Evolutionary conservation across 1,139 yeast species (phyloP).

Genomic region (Diutina mesorugosa): DNA sequence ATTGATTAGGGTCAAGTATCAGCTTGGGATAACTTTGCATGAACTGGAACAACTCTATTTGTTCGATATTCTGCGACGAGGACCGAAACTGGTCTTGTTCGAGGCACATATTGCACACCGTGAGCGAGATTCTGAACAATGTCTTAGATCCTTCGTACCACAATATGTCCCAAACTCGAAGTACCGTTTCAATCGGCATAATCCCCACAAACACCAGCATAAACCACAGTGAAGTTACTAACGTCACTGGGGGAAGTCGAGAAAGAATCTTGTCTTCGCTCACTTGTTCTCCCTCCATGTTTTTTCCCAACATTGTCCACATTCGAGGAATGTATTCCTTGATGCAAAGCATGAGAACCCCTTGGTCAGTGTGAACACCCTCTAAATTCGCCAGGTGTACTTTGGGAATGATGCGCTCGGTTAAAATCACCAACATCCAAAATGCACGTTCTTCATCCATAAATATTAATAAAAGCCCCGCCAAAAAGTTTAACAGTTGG

Average conservation of each 20-base stretch:
- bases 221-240: slow-evolving; percentile 95
- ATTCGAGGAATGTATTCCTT: slow-evolving; percentile 74
- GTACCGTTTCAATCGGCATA: slow-evolving; percentile 74
- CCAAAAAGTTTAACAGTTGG: slow-evolving; percentile 84
- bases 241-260: slow-evolving; percentile 77
- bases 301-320: slow-evolving; percentile 46
- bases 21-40: slow-evolving; percentile 75
- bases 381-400: slow-evolving; percentile 84
- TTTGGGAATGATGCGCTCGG: slow-evolving; percentile 78
- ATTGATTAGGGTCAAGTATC: slow-evolving; percentile 52
- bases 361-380: slow-evolving; percentile 93
- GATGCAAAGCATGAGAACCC: slow-evolving; percentile 78
- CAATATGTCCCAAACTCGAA: slow-evolving; percentile 88
- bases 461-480: slow-evolving; percentile 70
- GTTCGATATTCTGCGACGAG: slow-evolving; percentile 33
- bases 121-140: slow-evolving; percentile 69
- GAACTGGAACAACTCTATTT: slow-evolving; percentile 76
- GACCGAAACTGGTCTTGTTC: slow-evolving; percentile 35
- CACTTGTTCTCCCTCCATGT: slow-evolving; percentile 28
- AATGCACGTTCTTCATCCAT: slow-evolving; percentile 83
- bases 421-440: slow-evolving; percentile 91
- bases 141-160: slow-evolving; percentile 89
- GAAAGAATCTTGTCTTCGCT: slow-evolving; percentile 53
- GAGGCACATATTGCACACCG: slow-evolving; percentile 70
- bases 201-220: slow-evolving; percentile 90